These are phyloP conservation scores for Fomitiporia mediterranea DNA, from an alignment of 1,284 basidiomycete species.

Conservation along the genomic window DNA sequence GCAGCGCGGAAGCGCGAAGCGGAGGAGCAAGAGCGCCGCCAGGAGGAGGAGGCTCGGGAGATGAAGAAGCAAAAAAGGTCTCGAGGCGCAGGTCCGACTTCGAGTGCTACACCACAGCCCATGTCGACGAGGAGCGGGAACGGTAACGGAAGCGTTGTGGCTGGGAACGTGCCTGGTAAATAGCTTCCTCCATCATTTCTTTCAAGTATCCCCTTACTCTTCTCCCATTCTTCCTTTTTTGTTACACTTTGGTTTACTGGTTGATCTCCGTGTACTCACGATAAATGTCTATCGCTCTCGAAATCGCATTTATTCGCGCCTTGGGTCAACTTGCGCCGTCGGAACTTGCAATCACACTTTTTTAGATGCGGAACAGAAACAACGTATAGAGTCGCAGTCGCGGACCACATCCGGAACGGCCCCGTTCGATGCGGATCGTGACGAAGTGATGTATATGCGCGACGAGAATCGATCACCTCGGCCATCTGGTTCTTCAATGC, in stretches of 20 bases:
- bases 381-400: neutral
- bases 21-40: slow-evolving; percentile 36
- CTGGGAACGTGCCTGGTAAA: slow-evolving; percentile 15
- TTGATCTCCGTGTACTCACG: slow-evolving; percentile 13
- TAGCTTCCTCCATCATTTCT: slow-evolving; percentile 12
- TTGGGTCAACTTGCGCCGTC: neutral
- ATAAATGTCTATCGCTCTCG: neutral
- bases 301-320: slow-evolving; percentile 7
- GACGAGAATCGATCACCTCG: neutral
- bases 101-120: slow-evolving; percentile 14
- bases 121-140: slow-evolving; percentile 27
- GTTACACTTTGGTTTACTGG: neutral
- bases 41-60: slow-evolving; percentile 39
- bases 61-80: slow-evolving; percentile 30
- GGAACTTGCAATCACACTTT: neutral
- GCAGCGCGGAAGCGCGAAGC: slow-evolving; percentile 41
- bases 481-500: slow-evolving; percentile 21
- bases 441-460: neutral
- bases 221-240: neutral
- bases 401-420: neutral
- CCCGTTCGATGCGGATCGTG: neutral
- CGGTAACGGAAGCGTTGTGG: slow-evolving; percentile 34
- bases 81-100: slow-evolving; percentile 7
- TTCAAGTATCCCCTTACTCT: neutral
- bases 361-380: slow-evolving; percentile 4